phyloP scores from a whole-genome alignment of 1,284 basidiomycete species.

The Flammula alnicola region DNA sequence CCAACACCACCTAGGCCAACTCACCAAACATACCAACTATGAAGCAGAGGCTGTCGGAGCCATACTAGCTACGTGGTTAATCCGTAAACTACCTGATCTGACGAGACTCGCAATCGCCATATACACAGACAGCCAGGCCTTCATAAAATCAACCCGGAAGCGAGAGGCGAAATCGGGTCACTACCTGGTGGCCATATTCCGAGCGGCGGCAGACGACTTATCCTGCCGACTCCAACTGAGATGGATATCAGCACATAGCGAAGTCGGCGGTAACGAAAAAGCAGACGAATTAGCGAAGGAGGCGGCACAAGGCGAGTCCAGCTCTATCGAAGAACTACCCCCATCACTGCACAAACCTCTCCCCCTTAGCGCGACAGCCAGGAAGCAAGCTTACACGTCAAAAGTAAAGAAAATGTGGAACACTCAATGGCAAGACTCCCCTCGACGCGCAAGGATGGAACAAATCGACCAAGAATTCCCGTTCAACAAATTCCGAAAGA shows the following conservation, averaged over 20 bases:
- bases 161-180: slow-evolving; percentile 19
- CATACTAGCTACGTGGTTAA: neutral
- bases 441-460: slow-evolving; percentile 11
- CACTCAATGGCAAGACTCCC: slow-evolving; percentile 20
- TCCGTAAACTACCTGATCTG: neutral
- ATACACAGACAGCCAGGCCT: slow-evolving; percentile 29
- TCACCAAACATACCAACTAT: neutral
- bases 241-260: slow-evolving; percentile 32
- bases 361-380: slow-evolving; percentile 23
- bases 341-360: slow-evolving; percentile 17
- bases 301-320: slow-evolving; percentile 25
- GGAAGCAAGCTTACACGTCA: slow-evolving; percentile 13
- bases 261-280: slow-evolving; percentile 27
- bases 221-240: slow-evolving; percentile 8
- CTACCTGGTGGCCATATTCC: slow-evolving; percentile 21
- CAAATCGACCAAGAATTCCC: slow-evolving; percentile 20
- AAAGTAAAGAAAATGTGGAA: slow-evolving; percentile 8
- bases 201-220: neutral
- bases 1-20: neutral
- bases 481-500: slow-evolving; percentile 21
- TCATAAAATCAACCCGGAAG: slow-evolving; percentile 16
- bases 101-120: slow-evolving; percentile 5
- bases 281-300: slow-evolving; percentile 33
- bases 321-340: slow-evolving; percentile 14
- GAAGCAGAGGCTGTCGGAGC: slow-evolving; percentile 2